Base-by-base conservation (phyloP, 768 basidiomycete genomes). In the Cyclocybe aegerita region DNA sequence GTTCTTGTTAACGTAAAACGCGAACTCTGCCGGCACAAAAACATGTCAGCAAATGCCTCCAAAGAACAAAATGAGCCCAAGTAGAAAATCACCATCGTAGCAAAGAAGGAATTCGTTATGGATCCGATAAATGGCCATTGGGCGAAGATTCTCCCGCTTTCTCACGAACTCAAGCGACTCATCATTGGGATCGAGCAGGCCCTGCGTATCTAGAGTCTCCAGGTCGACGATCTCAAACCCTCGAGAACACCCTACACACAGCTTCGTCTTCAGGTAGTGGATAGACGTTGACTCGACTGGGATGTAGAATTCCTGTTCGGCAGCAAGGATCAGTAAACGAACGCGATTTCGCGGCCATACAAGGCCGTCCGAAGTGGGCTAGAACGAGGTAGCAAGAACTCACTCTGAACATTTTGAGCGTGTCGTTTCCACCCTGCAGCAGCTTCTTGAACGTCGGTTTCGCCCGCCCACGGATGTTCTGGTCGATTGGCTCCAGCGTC, bases 161-260 rank as follows among this genome's bases (percentile, higher is more conserved):
- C 92, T 78, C 31, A 98, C 93, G 72, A 99, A 98, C 55, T 98
- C 95, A 34, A 99, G 79, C 10, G 86, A 86, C 52, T 83, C 81
- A 63, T 99, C 97, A 9, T 85, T 81, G 0, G 96, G 97, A 70
- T 99, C 97, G 46, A 99, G 77, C 59, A 99, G 67, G 3, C 93
- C 93, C 70, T 98, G 96, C 37, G 96, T 98, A 66, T 99, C 97
- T 69, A 99, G 72, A 52, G 88, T 95, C 68, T 98, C 94, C 35
- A 98, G 80, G 67, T 99, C 97, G 55, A 99, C 93, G 57, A 99
- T 98, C 72, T 98, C 97, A 66, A 99, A 98, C 12, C 97, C 97
- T 61, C 92, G 89, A 8, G 95, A 91, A 64, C 94, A 96, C 1
- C 96, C 97, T 10, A 99, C 92, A 66, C 97, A 99, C 58, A 99